Base-by-base conservation (phyloP, 345 rosid species). In the Murraya koenigii region DNA sequence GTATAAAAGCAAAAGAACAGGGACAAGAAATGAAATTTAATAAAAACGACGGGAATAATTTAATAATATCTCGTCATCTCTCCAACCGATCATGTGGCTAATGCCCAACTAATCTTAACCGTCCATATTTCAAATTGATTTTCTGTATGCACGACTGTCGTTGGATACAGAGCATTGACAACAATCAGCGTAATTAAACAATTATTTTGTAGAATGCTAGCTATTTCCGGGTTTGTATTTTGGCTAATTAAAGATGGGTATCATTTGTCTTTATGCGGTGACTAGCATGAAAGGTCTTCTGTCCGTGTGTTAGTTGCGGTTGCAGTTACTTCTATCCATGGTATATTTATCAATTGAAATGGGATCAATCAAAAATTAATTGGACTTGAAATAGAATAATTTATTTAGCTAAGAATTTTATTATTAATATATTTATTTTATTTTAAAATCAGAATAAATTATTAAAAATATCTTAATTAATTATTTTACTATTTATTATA, bases 1-100 rank as follows among this genome's bases (percentile, higher is more conserved):
- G 56, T 62, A 11, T 44, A 77, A 70, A 72, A 71, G 77, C 25
- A 61, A 28, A 79, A 75, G 23, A 54, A 23, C n/a, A 19, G 74
- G 26, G 69, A 44, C 70, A 58, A 62, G n/a, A 77, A 55, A 62
- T 58, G 23, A 8, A 66, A 72, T n/a, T 22, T 20, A 15, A 33
- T 44, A 23, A 28, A 28, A 15, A 41, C 41, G 3, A 47, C 23
- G 0, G 7, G 1, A 33, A 63, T 2, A 13, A 38, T 66, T 72
- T 65, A 36, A 13, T 65, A 26, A 13, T 6, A 8, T 47, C 33
- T 4, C 20, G 69, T 61, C 2, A 36, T 22, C 59, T 41, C 47
- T 0, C 36, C 8, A 3, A 9, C 30, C 20, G 25, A 23, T 3
- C 25, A 11, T 74, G 22, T 8, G 13, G 19, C 19, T 23, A 11